Base-by-base conservation (phyloP, 106 monocot genomes). In the Cymbidium sinense region DNA sequence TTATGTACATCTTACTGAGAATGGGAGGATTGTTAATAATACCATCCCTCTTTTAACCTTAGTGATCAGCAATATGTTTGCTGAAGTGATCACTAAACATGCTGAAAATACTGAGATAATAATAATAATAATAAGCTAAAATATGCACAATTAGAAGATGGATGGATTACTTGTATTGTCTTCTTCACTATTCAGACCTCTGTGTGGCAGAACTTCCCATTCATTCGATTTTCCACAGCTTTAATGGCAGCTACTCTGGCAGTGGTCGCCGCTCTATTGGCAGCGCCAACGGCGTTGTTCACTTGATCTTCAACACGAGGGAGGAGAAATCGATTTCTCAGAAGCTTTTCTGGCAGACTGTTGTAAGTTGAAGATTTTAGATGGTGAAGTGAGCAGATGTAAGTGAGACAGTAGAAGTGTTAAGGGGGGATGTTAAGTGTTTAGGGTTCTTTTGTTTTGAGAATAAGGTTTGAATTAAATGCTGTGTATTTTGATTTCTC, bases 201-300 rank as follows among this genome's bases (percentile, higher is more conserved):
- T 35, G 50, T 75, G 27, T 64, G 43, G 34, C 78, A 78, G 77
- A 78, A 75, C 47, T 75, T 83, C 4, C 83, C 83, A 5, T 78
- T 62, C 78, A 83, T 83, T 39, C 74, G 61, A 64, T 78, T 88
- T 80, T 88, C 85, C 34, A 83, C 88, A 4, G 88, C 88, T 72
- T 85, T 88, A 54, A 88, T 76, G 4, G 88, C 85, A 12, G 88
- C 88, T 39, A 88, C 85, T 51, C 88, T 73, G 71, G 88, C 88
- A 7, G 85, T 82, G 21, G 74, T 85, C 30, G 88, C 88, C 19
- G 88, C 88, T 62, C 75, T 82, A 64, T 88, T 82, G 15, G 88
- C 88, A 8, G 85, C 79, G 0, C 73, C 35, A 28, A 83, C 85
- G 2, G 85, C 85, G 58, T 81, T 83, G 70, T 81, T 88, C 15